Evolutionary conservation across 306 rosid species (phyloP).

Genomic region (Corylus heterophylla): DNA sequence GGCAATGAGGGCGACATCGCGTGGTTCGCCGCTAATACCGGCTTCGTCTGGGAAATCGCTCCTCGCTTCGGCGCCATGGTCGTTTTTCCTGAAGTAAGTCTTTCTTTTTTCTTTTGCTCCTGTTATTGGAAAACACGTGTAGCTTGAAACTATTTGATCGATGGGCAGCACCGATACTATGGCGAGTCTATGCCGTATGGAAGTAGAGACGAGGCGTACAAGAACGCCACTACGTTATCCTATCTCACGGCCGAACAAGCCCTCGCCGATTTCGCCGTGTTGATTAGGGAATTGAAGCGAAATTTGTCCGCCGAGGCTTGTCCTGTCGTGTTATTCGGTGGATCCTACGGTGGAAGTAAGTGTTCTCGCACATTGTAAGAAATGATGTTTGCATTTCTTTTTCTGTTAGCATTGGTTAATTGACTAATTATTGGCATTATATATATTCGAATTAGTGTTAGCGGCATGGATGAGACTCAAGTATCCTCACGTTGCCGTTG

Average conservation of each 20-base stretch:
- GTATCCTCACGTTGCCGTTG: constrained; percentile 83
- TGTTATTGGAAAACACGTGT: not conserved
- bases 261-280: constrained; percentile 70
- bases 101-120: not conserved
- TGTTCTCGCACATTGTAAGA: not conserved
- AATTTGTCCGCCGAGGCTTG: constrained; percentile 54
- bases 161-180: constrained; percentile 72
- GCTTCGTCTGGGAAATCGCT: constrained; percentile 87
- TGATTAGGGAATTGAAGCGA: constrained; percentile 57
- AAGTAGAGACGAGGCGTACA: constrained; percentile 61
- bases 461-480: constrained; percentile 98
- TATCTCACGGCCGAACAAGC: constrained; percentile 78
- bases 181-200: constrained; percentile 79
- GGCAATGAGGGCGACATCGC: constrained; percentile 92
- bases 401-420: not conserved
- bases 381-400: not conserved
- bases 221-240: constrained; percentile 62
- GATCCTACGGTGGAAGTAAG: constrained; percentile 95
- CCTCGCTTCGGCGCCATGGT: constrained; percentile 81
- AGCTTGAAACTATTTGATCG: not conserved
- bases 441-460: constrained; percentile 44
- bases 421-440: not conserved
- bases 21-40: constrained; percentile 84
- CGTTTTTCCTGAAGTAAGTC: constrained; percentile 72
- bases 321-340: constrained; percentile 87